Percentiles rank a stretch among this genome's conserved stretches.
phyloP scores from a whole-genome alignment of 2,329 filamentous ascomycete species.

The Helotiales sp. region DNA sequence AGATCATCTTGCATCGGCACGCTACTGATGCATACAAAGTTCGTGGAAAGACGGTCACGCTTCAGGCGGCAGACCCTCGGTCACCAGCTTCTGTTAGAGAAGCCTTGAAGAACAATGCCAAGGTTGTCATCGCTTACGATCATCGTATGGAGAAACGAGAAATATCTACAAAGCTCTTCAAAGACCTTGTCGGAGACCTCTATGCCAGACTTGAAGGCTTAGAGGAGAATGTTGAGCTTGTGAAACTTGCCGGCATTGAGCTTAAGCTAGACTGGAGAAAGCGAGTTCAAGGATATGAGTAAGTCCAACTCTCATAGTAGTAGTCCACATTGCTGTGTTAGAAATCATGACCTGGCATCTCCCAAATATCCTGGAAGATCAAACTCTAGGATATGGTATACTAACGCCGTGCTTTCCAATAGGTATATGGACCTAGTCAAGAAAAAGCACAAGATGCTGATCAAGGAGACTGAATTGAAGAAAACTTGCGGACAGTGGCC shows the following conservation, averaged over 20 bases:
- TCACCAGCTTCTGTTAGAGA: background rate
- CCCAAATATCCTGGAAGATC: too few relatives aligned
- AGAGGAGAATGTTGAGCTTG: background rate
- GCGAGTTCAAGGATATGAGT: background rate
- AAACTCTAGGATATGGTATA: too few relatives aligned
- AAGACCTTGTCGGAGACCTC: conserved; percentile 2
- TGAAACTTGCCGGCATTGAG: background rate
- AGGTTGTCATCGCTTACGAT: background rate
- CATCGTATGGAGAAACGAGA: background rate
- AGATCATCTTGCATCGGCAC: conserved; percentile 5
- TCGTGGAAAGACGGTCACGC: background rate
- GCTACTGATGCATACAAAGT: background rate
- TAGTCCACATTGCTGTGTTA: too few relatives aligned
- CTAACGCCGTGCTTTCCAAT: too few relatives aligned
- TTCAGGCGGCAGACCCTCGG: background rate
- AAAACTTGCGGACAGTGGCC: conserved; percentile 4
- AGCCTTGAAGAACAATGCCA: conserved; percentile 3
- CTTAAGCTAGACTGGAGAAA: background rate
- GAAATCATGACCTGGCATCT: too few relatives aligned
- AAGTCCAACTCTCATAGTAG: too few relatives aligned
- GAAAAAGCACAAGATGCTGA: background rate
- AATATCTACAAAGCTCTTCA: background rate
- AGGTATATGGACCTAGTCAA: conserved; percentile 2
- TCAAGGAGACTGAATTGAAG: background rate
- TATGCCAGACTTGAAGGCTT: background rate